Evolutionary conservation across 2,329 filamentous ascomycete genomes (phyloP), one percentile per base, ranked within the genome.

Genomic region (Didymosphaeria variabile): DNA sequence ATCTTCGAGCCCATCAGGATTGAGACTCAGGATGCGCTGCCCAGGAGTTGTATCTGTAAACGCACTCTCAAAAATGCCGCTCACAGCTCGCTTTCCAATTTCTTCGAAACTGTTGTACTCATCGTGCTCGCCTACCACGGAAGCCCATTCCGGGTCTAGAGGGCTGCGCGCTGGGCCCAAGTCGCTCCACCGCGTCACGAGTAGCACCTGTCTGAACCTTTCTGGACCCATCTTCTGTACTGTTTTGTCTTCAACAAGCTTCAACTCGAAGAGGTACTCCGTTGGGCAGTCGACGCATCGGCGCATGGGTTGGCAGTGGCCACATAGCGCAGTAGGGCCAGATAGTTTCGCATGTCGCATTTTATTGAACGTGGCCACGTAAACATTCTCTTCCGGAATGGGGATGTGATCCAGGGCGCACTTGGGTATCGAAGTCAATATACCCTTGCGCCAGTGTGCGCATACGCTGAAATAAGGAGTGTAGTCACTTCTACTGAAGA

Each of bases 101-200:
- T 79, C 73, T 2, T 67, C 66, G 63, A 89, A 87, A 38, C 85
- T 87, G 67, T 88, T 82, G 69, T 84, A 89, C 17, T 70, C 72
- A 8, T 75, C 73, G 1, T 73, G 71, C 0, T 70, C 65, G 13
- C 79, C 64, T 13, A 60, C 85, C 67, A 85, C 86, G 38, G 84
- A 79, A n/a, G 86, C 83, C 12, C 81, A 82, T 83, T 87, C 88
- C 62, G 49, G 54, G 54, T 75, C 72, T 0, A 87, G 84, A 4
- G 77, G 77, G n/a, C 77, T 81, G 13, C 64, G 62, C 12, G 77
- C 77, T 2, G 86, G 85, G 10, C 87, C 87, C 17, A 90, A 71
- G 73, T 90, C 87, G 62, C 82, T 84, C 87, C 87, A 90, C 19
- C 87, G 76, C 8, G 87, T 89, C 5, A 88, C 84, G 5, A 87